Conservation (phyloP, 352 stramenopile species). For the Pythium periplocum region DNA sequence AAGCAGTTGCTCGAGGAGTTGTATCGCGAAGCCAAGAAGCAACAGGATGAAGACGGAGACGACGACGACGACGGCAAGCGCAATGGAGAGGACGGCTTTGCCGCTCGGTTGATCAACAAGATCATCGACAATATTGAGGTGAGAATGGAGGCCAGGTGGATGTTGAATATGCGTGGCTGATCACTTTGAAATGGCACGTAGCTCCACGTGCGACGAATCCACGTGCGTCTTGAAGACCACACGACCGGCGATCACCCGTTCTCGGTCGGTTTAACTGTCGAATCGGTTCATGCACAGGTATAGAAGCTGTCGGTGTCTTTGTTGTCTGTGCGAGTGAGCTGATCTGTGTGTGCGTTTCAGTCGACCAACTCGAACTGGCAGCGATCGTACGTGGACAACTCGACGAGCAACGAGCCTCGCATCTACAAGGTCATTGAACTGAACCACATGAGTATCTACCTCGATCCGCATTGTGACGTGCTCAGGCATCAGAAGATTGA, state of each 20-base stretch:
- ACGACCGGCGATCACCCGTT: conserved; percentile 79
- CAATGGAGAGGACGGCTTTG: conserved; percentile 57
- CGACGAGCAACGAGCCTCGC: conserved; percentile 73
- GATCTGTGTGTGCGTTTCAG: conserved; percentile 17
- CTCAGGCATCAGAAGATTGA: conserved; percentile 47
- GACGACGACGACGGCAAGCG: conserved; percentile 8
- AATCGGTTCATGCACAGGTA: conserved; percentile 77
- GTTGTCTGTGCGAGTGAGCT: not conserved
- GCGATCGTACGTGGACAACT: conserved; percentile 73
- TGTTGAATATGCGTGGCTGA: not conserved
- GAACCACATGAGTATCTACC: conserved; percentile 84
- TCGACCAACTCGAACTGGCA: conserved; percentile 88
- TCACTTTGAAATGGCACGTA: conserved; percentile 7
- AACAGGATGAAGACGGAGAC: conserved; percentile 34
- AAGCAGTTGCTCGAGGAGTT: conserved; percentile 81
- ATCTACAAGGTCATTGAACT: conserved; percentile 89
- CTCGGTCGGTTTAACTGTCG: conserved; percentile 71
- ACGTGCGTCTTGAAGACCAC: conserved; percentile 77
- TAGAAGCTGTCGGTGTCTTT: conserved; percentile 1
- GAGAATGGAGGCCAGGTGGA: not conserved
- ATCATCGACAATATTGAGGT: conserved; percentile 89
- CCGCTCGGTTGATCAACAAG: conserved; percentile 77
- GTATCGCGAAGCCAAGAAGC: conserved; percentile 62
- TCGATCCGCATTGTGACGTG: conserved; percentile 76
- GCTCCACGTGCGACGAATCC: conserved; percentile 82